A percentile compares a stretch with the other conserved stretches of the same genome.
Conservation (phyloP, 108 stramenopile species). For the Epipyxis sp. region DNA sequence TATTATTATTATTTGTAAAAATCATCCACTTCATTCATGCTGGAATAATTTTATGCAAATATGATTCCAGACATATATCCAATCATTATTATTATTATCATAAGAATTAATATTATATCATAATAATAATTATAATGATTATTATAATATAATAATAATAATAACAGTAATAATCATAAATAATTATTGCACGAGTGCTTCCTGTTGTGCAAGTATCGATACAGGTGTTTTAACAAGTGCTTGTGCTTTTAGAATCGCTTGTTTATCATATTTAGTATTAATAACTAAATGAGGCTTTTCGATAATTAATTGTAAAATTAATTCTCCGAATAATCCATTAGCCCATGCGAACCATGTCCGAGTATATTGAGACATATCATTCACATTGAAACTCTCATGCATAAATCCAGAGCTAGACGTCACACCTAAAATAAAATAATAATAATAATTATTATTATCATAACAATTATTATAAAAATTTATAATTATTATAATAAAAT, state of each 20-base stretch:
- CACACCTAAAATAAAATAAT: too few species aligned
- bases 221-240: background rate
- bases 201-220: background rate
- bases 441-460: too few species aligned
- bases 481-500: too few species aligned
- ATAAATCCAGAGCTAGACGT: too few species aligned
- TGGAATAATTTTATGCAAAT: too few species aligned
- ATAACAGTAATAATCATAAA: too few species aligned
- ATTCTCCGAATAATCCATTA: slow-evolving; percentile 65
- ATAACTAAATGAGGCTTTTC: slow-evolving; percentile 42
- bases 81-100: too few species aligned
- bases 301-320: slow-evolving; percentile 55
- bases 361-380: slow-evolving; percentile 46
- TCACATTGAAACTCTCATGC: slow-evolving; percentile 48
- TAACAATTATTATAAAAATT: too few species aligned
- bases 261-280: background rate
- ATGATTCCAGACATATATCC: too few species aligned
- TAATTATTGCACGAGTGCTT: background rate
- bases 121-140: too few species aligned
- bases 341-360: slow-evolving; percentile 69
- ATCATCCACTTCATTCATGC: background rate
- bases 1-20: background rate
- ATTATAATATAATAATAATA: too few species aligned
- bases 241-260: slow-evolving; percentile 8
- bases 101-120: too few species aligned